A percentile compares a stretch with the other conserved stretches of the same genome.
Evolutionary conservation across 257 asterid genomes (phyloP).

Genomic region (Gentiana straminea): DNA sequence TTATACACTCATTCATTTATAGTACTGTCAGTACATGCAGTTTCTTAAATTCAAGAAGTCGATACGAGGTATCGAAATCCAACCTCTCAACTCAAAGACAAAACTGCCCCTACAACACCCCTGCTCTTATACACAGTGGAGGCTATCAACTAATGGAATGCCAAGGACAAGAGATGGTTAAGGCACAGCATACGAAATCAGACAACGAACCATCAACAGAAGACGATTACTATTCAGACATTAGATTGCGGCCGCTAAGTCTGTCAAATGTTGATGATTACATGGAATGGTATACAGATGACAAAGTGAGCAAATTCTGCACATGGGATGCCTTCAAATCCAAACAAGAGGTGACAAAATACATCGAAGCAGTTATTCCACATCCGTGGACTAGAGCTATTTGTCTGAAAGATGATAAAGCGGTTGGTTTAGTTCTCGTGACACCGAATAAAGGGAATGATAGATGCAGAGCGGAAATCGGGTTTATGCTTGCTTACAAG

Average conservation of each 20-base stretch:
- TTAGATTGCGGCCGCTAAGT: constrained; percentile 42
- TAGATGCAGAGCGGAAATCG: constrained; percentile 59
- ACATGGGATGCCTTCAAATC: constrained; percentile 52
- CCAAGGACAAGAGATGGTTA: too few relatives aligned
- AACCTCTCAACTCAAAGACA: too few relatives aligned
- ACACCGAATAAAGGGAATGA: constrained; percentile 27
- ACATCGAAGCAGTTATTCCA: constrained; percentile 18
- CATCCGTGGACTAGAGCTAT: constrained; percentile 61
- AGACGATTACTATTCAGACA: constrained; percentile 16
- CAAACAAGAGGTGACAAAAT: constrained; percentile 32
- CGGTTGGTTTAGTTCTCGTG: constrained; percentile 46
- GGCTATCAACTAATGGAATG: too few relatives aligned
- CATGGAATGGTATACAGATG: constrained; percentile 48
- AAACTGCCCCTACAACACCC: too few relatives aligned
- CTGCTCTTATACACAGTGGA: too few relatives aligned
- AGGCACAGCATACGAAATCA: not conserved
- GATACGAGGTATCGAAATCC: too few relatives aligned
- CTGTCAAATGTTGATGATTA: constrained; percentile 52
- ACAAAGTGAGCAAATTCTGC: constrained; percentile 53
- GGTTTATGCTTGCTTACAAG: constrained; percentile 50
- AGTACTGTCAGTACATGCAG: too few relatives aligned
- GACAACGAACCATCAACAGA: not conserved
- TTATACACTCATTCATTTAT: too few relatives aligned
- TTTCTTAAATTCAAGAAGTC: too few relatives aligned
- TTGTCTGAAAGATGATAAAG: constrained; percentile 39